Evolutionary conservation across 805 yeast genomes (phyloP).

Genomic region (Metschnikowia vanudenii): DNA sequence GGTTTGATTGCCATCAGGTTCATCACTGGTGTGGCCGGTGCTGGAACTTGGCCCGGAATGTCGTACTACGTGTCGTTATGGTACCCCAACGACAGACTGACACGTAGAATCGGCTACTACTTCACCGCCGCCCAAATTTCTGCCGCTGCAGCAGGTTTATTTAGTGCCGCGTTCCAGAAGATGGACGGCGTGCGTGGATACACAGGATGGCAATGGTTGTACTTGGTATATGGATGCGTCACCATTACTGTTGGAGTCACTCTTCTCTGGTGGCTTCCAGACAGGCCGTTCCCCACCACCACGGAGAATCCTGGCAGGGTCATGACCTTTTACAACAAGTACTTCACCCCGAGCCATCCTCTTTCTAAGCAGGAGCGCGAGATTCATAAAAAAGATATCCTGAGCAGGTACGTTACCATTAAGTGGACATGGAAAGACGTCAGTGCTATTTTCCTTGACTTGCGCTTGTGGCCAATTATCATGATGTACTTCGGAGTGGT

Average conservation of each 20-base stretch:
- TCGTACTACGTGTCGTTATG: slow-evolving; percentile 78
- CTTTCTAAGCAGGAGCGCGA: slow-evolving; percentile 49
- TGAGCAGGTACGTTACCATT: slow-evolving; percentile 42
- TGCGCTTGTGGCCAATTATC: slow-evolving; percentile 74
- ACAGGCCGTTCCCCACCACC: slow-evolving; percentile 48
- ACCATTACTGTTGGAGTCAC: slow-evolving; percentile 63
- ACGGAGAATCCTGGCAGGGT: slow-evolving; percentile 8
- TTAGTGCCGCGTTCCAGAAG: slow-evolving; percentile 82
- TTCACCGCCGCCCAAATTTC: slow-evolving; percentile 90
- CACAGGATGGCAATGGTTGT: slow-evolving; percentile 87
- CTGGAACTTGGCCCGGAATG: slow-evolving; percentile 91
- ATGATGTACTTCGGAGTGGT: slow-evolving; percentile 92
- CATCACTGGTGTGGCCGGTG: slow-evolving; percentile 72
- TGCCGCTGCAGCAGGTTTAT: slow-evolving; percentile 82
- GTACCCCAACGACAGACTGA: slow-evolving; percentile 78
- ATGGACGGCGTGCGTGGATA: slow-evolving; percentile 70
- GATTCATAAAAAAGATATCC: slow-evolving; percentile 64
- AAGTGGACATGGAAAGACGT: slow-evolving; percentile 65
- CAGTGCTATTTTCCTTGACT: slow-evolving; percentile 51
- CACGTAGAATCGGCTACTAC: slow-evolving; percentile 80
- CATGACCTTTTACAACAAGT: slow-evolving; percentile 21
- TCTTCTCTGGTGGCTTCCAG: slow-evolving; percentile 83
- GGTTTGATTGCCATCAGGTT: slow-evolving; percentile 73
- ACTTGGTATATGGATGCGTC: slow-evolving; percentile 70
- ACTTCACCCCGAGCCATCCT: slow-evolving; percentile 42